Base-by-base conservation (phyloP, 345 rosid species). In the Eucalyptus brandiana region DNA sequence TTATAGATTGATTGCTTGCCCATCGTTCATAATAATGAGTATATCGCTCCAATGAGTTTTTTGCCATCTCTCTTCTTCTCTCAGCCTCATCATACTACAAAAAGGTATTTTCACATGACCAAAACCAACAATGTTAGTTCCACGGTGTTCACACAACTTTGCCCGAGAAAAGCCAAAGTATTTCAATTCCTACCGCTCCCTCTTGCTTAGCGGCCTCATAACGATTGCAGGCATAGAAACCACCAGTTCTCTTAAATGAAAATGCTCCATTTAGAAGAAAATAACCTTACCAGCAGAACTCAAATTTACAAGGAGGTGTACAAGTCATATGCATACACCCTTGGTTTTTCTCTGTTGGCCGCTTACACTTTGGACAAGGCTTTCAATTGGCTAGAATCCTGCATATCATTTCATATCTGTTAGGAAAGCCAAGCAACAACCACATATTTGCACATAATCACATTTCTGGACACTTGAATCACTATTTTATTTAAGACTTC, bases 1-100 rank as follows among this genome's bases (percentile, higher is more conserved):
- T 83, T 96, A 97, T 99, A 86, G 89, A 91, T 93, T 98, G 99
- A 92, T 98, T 97, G 92, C 96, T 96, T 34, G 98, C 99, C 99
- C 99, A 98, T 47, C 99, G 95, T 94, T 98, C 99, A 94, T 98
- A 98, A 92, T 97, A 98, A 93, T 98, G 99, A 80, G 99, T 96
- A 92, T 98, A 98, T 92, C 96, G 93, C 94, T 98, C 98, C 91
- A 97, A 87, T 45, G 99, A 98, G 92, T 95, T 96, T 90, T 97
- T 97, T 11, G 98, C 99, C 99, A 98, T 97, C 92, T 98, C 99
- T 87, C 98, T 92, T 92, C 99, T 94, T 89, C 95, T 96, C 89
- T 98, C 99, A 87, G 99, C 92, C 87, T 97, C 99, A 90, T 98
- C 99, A 93, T 96, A 96, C 99, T 96, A 89, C 72, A 92, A 87